Evolutionary conservation across 2,329 filamentous ascomycete genomes (phyloP), one percentile per base, ranked within the genome.

Genomic region (Alternaria triticina): DNA sequence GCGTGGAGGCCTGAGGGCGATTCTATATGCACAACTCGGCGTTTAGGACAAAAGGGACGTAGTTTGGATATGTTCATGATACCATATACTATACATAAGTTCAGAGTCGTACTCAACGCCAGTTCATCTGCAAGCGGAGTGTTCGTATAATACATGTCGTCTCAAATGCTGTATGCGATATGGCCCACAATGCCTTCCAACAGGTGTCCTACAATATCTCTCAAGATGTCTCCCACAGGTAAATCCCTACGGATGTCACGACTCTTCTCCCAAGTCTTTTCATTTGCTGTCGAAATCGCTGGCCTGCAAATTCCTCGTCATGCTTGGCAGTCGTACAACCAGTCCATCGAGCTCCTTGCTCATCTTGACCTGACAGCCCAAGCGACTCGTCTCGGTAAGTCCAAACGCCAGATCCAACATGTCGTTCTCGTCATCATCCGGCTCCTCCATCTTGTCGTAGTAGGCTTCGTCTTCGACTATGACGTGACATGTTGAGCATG

Each of bases 231-330:
- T 20, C 6, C 12, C 13, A n/a, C 9, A 10, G 1, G 10, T 15
- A 7, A 33, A 33, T 22, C 27, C 22, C 13, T 20, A 25, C 9
- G 5, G 15, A 20, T 52, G 44, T 5, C 61, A 57, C 43, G 12
- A 10, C n/a, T 7, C 23, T 44, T n/a, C 33, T 43, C 28, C 11
- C 13, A 8, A 20, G 7, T 22, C 17, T 3, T 11, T 20, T 62
- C 28, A 52, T 44, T 23, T 59, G 40, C 30, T 61, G 43, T 66
- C 63, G 69, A 99, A 99, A 82, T 99, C 96, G 80, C 93, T 97
- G 13, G 93, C 93, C 83, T 99, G 96, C 82, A 99, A 76, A 77
- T 99, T 99, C 79, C 96, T 87, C 69, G 96, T 98, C 94, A 97
- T 97, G 40, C 89, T 89, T 12, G 96, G 96, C 75, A 99, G 82